Conservation (phyloP, 495 filamentous ascomycete species). For the Podospora bellae-mahoneyi region DNA sequence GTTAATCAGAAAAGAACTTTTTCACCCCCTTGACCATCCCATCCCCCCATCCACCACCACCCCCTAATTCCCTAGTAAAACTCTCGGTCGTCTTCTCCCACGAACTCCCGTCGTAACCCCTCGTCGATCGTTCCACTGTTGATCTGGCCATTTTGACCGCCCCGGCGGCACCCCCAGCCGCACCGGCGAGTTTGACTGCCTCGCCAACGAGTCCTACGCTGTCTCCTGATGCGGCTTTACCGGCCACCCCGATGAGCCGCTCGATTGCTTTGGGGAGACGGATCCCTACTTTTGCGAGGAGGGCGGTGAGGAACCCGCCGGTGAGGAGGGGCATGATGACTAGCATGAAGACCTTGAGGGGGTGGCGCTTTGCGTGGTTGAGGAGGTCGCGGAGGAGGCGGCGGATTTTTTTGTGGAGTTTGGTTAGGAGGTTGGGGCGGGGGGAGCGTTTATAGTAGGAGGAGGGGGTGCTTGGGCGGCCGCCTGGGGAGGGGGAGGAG, state of each 20-base stretch:
- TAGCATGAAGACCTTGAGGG: constrained; percentile 78
- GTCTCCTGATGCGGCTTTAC: constrained; percentile 53
- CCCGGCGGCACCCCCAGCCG: constrained; percentile 14
- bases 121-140: background rate
- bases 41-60: constrained; percentile 41
- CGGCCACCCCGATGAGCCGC: constrained; percentile 54
- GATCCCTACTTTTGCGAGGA: constrained; percentile 73
- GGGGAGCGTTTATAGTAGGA: constrained; percentile 72
- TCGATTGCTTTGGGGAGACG: constrained; percentile 60
- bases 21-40: constrained; percentile 53
- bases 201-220: constrained; percentile 53
- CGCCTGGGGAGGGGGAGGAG: background rate
- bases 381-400: constrained; percentile 70
- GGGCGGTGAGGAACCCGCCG: constrained; percentile 68
- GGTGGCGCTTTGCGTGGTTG: constrained; percentile 72
- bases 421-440: constrained; percentile 69
- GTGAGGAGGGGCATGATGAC: constrained; percentile 81
- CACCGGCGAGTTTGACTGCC: constrained; percentile 44
- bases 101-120: background rate
- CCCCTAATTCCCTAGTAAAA: constrained; percentile 16
- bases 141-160: background rate
- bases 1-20: constrained; percentile 57
- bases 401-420: constrained; percentile 65
- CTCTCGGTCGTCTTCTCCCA: constrained; percentile 36
- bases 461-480: constrained; percentile 32